Evolutionary conservation across 306 rosid genomes (phyloP).

Genomic region (Comarum palustre): DNA sequence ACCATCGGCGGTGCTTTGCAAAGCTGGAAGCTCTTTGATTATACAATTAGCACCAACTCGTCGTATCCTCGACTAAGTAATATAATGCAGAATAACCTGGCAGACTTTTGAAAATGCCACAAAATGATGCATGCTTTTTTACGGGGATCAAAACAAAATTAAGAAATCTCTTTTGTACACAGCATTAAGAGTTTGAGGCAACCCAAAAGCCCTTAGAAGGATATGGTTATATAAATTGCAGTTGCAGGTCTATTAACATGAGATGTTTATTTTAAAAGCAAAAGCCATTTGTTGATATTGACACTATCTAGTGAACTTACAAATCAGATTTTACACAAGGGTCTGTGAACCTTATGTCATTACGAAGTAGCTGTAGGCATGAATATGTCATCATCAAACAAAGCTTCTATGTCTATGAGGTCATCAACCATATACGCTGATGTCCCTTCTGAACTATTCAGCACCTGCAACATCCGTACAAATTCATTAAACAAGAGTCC

Average conservation of each 20-base stretch:
- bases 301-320: not conserved
- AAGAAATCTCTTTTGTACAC: not conserved
- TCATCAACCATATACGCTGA: slow-evolving; percentile 31
- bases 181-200: not conserved
- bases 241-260: not conserved
- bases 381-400: slow-evolving; percentile 52
- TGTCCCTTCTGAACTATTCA: slow-evolving; percentile 35
- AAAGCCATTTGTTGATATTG: not conserved
- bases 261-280: not conserved
- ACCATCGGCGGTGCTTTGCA: too few relatives aligned
- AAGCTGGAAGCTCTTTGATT: too few relatives aligned
- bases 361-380: slow-evolving; percentile 43
- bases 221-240: not conserved
- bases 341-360: slow-evolving; percentile 17
- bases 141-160: not conserved
- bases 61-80: too few relatives aligned
- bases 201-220: not conserved
- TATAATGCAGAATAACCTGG: too few relatives aligned
- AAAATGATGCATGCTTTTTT: not conserved
- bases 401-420: slow-evolving; percentile 49
- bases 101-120: too few relatives aligned
- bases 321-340: slow-evolving; percentile 16
- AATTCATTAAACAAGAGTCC: not conserved
- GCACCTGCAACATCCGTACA: slow-evolving; percentile 37
- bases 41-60: too few relatives aligned